Conservation (phyloP, 2,329 filamentous ascomycete species). For the Sporothrix inflata region DNA sequence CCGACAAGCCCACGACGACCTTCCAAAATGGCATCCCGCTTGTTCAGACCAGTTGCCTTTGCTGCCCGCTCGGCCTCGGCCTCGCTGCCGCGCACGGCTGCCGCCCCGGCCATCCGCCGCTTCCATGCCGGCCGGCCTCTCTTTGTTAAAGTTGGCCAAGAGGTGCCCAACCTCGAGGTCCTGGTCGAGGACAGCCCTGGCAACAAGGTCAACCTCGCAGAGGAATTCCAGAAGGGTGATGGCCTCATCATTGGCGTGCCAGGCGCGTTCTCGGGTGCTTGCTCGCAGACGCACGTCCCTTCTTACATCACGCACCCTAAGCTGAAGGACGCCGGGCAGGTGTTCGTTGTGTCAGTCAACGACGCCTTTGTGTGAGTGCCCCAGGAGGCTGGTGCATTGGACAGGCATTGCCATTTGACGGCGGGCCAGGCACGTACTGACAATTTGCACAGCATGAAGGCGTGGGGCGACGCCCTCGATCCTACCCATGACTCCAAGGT, state of each 20-base stretch:
- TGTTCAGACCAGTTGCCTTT: slow-evolving; percentile 28
- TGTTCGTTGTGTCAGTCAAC: slow-evolving; percentile 91
- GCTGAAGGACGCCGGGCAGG: slow-evolving; percentile 77
- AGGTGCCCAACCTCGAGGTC: slow-evolving; percentile 74
- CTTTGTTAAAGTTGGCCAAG: slow-evolving; percentile 76
- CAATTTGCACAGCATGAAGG: slow-evolving; percentile 71
- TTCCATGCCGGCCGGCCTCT: slow-evolving; percentile 69
- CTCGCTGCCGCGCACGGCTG: slow-evolving; percentile 1
- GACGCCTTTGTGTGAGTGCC: slow-evolving; percentile 84
- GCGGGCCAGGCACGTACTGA: not conserved
- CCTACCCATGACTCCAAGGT: slow-evolving; percentile 75
- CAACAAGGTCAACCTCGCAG: slow-evolving; percentile 85
- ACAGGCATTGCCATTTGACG: not conserved
- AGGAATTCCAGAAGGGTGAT: slow-evolving; percentile 71
- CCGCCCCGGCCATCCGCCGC: slow-evolving; percentile 27
- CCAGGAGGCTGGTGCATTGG: not conserved
- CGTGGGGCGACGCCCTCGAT: slow-evolving; percentile 80
- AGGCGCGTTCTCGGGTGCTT: slow-evolving; percentile 69
- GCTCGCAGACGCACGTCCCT: slow-evolving; percentile 72
- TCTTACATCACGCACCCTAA: slow-evolving; percentile 81
- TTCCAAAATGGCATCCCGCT: slow-evolving; percentile 30
- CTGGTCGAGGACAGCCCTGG: slow-evolving; percentile 85
- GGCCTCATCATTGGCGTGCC: slow-evolving; percentile 86
- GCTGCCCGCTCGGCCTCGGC: slow-evolving; percentile 28
- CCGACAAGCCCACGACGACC: not conserved